Evolutionary conservation across 352 stramenopile genomes (phyloP), one percentile per base, ranked within the genome.

Genomic region (Globisporangium solare): DNA sequence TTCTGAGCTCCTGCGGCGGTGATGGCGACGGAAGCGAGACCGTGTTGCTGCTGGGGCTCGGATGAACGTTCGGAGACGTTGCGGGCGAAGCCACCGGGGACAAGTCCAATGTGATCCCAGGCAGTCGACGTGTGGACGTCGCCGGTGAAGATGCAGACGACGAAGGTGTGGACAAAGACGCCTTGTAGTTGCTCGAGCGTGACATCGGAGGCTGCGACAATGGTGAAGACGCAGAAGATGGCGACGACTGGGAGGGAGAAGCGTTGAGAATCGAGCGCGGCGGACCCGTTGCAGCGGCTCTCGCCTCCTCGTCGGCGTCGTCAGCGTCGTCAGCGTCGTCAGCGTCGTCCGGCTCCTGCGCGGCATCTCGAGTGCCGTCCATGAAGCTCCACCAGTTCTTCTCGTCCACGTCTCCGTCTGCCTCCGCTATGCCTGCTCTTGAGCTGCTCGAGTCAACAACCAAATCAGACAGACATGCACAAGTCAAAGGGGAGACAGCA

Each of bases 71-170:
- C 31, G 35, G 32, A 18, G 39, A 56, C 40, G 46, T 10, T 27
- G 37, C 10, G 7, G 24, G 5, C 13, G 55, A 18, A 17, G 31
- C 1, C 15, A 13, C 14, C 13, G 35, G 24, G 11, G 55, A 14
- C 1, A 61, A 27, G 24, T 61, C 55, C n/a, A 61, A 27, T 12
- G 55, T n/a, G 47, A 61, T 61, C n/a, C 48, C 55, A 2, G 55
- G 55, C n/a, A 61, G 47, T 12, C 51, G 51, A 7, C 47, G 55
- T 5, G 14, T 51, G 24, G 47, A 24, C 18, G 39, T 0, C 43
- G 55, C 37, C 47, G 39, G 42, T 13, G 37, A 20, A 5, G 24
- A 18, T 14, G n/a, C 15, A 37, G 31, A 22, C 18, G 8, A 6
- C 24, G 49, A n/a, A n/a, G n/a, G 11, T 20, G 14, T 35, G 8